phyloP scores from a whole-genome alignment of 345 rosid species.

The Camelina hispida region DNA sequence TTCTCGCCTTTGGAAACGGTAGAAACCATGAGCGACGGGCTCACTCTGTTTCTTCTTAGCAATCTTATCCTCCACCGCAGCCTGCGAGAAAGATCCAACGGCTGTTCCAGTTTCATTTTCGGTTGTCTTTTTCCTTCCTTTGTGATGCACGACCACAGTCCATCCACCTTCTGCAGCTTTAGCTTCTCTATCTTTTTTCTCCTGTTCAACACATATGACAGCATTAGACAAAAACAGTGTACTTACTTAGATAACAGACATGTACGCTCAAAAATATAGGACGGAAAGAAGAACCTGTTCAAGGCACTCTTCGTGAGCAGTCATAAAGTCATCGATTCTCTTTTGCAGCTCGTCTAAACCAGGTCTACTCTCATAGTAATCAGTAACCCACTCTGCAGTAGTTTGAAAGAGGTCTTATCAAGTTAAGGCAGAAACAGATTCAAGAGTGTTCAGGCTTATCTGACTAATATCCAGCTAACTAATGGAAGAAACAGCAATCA shows the following conservation, averaged over 20 bases:
- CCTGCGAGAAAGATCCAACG: constrained; percentile 82
- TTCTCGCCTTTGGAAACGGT: constrained; percentile 91
- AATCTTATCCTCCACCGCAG: constrained; percentile 62
- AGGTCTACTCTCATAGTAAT: constrained; percentile 75
- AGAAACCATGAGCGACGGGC: constrained; percentile 67
- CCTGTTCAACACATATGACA: constrained; percentile 49
- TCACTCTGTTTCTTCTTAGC: constrained; percentile 77
- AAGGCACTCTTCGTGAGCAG: constrained; percentile 68
- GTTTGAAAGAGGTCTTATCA: constrained; percentile 16
- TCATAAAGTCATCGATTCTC: constrained; percentile 82
- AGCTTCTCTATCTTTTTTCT: constrained; percentile 78
- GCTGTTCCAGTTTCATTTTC: constrained; percentile 79
- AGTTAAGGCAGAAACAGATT: not conserved
- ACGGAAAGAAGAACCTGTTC: constrained; percentile 60
- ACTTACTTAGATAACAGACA: constrained; percentile 1
- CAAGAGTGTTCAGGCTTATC: constrained; percentile 3
- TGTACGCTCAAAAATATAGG: not conserved
- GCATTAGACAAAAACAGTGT: not conserved
- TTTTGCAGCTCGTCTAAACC: constrained; percentile 76
- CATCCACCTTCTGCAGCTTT: constrained; percentile 92
- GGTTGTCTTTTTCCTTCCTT: constrained; percentile 92
- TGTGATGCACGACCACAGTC: constrained; percentile 93
- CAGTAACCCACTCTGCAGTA: constrained; percentile 83
- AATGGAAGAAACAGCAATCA: not conserved
- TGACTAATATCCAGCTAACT: constrained; percentile 3